Conservation (phyloP, 768 basidiomycete genomes). For the Cystofilobasidium macerans region DNA sequence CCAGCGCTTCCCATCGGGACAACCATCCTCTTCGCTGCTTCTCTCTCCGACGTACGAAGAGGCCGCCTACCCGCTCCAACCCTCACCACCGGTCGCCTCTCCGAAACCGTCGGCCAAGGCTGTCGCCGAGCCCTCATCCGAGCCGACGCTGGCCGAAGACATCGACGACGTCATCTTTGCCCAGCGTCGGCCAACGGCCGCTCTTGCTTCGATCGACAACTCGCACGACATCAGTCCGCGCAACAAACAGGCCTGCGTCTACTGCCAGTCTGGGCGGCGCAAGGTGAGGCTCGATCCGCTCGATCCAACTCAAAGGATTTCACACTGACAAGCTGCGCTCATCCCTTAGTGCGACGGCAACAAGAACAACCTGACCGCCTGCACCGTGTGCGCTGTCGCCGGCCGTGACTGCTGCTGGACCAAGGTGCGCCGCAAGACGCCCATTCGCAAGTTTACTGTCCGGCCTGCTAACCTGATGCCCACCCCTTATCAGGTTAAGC, state of each 20-base stretch:
- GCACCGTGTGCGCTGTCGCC: not conserved
- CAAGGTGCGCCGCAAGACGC: not conserved
- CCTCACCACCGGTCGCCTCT: not conserved
- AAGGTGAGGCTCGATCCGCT: not conserved
- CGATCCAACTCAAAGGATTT: not conserved
- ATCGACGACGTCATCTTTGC: not conserved
- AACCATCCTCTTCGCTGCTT: not conserved
- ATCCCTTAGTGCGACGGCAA: not conserved
- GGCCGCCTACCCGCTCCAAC: not conserved
- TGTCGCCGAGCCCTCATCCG: no score
- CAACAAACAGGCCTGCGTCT: constrained; percentile 6
- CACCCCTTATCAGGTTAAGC: not conserved
- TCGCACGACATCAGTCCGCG: no score
- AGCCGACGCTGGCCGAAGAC: no score
- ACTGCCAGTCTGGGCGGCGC: constrained; percentile 1
- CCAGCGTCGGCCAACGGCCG: not conserved
- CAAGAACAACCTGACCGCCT: not conserved
- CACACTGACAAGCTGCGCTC: not conserved
- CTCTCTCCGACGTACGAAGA: not conserved
- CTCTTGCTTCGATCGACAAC: not conserved
- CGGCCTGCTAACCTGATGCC: not conserved
- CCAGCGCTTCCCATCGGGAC: not conserved
- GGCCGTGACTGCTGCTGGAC: constrained; percentile 4
- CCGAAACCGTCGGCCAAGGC: not conserved
- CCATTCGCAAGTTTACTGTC: not conserved